These are phyloP conservation scores for Carex parvula DNA, from an alignment of 176 grass and related monocot genomes.

Conservation along the genomic window DNA sequence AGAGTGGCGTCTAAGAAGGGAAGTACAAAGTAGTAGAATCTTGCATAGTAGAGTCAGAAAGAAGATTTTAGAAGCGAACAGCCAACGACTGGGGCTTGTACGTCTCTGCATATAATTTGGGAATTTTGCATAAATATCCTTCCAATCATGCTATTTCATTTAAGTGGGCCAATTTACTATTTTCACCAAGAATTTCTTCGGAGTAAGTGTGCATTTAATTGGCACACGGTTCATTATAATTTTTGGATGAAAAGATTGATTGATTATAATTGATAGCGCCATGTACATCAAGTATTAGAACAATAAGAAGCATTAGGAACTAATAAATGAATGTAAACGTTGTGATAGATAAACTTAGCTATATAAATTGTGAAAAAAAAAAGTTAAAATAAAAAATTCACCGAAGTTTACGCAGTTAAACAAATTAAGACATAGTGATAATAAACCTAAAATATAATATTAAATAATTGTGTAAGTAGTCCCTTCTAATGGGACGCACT, in stretches of 20 bases:
- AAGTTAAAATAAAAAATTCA: neutral
- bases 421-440: neutral
- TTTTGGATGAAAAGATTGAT: neutral
- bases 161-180: neutral
- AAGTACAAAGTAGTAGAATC: slow-evolving; percentile 17
- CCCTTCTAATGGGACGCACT: neutral
- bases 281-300: neutral
- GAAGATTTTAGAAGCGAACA: neutral
- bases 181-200: neutral
- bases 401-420: too few species aligned
- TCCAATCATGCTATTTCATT: neutral
- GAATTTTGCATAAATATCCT: neutral
- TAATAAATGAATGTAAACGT: neutral
- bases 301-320: neutral
- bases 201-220: neutral
- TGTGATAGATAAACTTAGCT: neutral
- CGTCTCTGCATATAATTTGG: neutral
- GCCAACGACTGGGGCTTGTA: neutral
- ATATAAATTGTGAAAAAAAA: neutral
- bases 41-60: neutral
- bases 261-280: neutral
- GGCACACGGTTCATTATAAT: neutral
- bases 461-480: neutral
- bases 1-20: neutral
- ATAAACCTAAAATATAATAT: neutral